Base-by-base conservation (phyloP, 208 protist genomes). In the Leptomonas pyrrhocoris region DNA sequence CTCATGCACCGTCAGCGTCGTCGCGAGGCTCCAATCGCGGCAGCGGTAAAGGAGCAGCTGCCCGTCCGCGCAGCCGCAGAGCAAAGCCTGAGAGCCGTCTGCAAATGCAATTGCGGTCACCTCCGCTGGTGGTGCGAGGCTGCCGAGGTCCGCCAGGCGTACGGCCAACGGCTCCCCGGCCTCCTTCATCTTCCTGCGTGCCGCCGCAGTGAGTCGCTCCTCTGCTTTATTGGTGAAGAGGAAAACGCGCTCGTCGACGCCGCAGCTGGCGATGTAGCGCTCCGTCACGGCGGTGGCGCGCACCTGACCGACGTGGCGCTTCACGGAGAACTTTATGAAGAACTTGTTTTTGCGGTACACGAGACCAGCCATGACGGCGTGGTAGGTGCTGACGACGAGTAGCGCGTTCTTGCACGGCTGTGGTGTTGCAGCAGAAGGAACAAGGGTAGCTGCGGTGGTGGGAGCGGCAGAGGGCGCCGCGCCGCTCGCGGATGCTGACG, bases 151-250 rank as follows among this genome's bases (percentile, higher is more conserved):
- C 11, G 89, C 81, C 34, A 94, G 70, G 1, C 80, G 81, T 30
- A 89, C 48, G 16, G 74, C 68, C 25, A 76, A 19, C 7, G 83
- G 59, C 69, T 82, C 77, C n/a, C 80, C 83, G 2, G 65, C 59
- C 40, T 79, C 74, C 55, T 38, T 59, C 72, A 86, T 56, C 49
- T 73, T 74, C 50, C 40, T 61, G 16, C 70, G 74, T 25, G 61
- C 55, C 5, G 69, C 68, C n/a, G 69, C 66, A 5, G 65, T 79
- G 11, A 81, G 46, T 2, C 58, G 58, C 73, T 74, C 53, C 55
- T 84, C 73, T 8, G 79, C 74, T 63, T 94, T 94, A 66, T 91
- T 91, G 2, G 89, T 92, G 64, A 92, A 94, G 50, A 92, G 73
- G 49, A 86, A 88, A 28, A 90, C 64, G 2, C 86, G 89, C 77